A percentile compares a stretch with the other conserved stretches of the same genome.
These are phyloP conservation scores for Cryptococcus sp. DNA, from an alignment of 1,284 basidiomycete species.

Conservation along the genomic window DNA sequence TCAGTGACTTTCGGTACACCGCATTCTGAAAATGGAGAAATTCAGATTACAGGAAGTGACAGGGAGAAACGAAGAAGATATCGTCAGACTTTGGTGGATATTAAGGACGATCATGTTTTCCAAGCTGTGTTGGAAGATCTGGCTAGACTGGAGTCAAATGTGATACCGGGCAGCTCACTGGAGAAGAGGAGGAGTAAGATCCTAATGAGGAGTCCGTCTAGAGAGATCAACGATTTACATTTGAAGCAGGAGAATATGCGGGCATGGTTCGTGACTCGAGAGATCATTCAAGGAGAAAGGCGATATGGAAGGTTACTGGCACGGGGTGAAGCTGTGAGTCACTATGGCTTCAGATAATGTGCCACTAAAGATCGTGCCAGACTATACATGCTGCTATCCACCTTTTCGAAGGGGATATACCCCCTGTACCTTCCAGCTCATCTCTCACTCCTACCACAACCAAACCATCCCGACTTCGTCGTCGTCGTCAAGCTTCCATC, in stretches of 20 bases:
- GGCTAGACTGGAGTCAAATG: conserved; percentile 7
- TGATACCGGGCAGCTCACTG: not conserved
- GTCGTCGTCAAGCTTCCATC: too few species aligned
- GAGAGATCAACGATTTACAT: not conserved
- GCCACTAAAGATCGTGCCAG: not conserved
- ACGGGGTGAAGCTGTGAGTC: conserved; percentile 23
- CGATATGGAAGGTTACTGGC: conserved; percentile 23
- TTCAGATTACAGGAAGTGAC: not conserved
- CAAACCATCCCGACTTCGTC: too few species aligned
- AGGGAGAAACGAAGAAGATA: conserved; percentile 9
- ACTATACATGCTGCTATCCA: not conserved
- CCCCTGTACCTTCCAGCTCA: too few species aligned
- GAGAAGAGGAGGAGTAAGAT: not conserved
- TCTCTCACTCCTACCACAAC: too few species aligned
- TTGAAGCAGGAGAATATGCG: conserved; percentile 4
- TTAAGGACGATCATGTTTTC: conserved; percentile 27
- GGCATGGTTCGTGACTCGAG: conserved; percentile 35
- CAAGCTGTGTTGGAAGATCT: conserved; percentile 21
- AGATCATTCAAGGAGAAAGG: conserved; percentile 30
- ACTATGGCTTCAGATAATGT: not conserved
- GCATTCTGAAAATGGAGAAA: not conserved
- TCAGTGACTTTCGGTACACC: not conserved
- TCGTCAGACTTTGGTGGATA: conserved; percentile 25
- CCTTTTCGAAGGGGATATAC: too few species aligned
- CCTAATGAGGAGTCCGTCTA: not conserved